Evolutionary conservation across 108 stramenopile species (phyloP), one percentile per base, ranked within the genome.

Genomic region (Craspedostauros australis): DNA sequence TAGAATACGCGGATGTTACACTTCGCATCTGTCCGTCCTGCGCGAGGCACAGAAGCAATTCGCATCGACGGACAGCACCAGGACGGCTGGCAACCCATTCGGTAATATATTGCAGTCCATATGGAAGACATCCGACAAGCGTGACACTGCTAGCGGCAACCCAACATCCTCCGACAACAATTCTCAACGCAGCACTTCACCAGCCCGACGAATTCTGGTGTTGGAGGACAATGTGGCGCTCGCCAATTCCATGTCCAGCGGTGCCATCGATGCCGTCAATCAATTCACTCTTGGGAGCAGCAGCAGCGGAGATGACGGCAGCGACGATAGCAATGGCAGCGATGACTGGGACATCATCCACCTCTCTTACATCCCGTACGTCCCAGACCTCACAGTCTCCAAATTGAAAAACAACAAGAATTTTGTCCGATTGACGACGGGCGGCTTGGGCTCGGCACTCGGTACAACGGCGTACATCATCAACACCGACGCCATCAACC

Each of bases 381-480:
- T 73, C 31, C 72, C 72, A 12, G 50, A 66, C 22, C 42, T 73
- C 19, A 32, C 36, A 26, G 39, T 68, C 15, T 33, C 41, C 1
- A 41, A 23, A 28, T n/a, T n/a, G n/a, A 73, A 66, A 19, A 39
- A 67, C 19, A 31, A 48, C 2, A 32, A 55, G 20, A 42, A 43
- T 28, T 45, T 73, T 22, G 66, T 68, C 9, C 48, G 43, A 27
- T 42, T 73, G 36, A 51, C 47, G 11, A 52, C 49, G 26, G 62
- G 61, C 18, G n/a, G n/a, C n/a, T 24, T 48, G 9, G 39, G 45
- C 14, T 60, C 47, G 14, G 72, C 72, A 29, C 61, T 73, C 24
- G 72, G 72, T 20, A 73, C 72, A 3, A 68, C 72, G 22, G 66
- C 72, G 1, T 73, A 73, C 41, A 54, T 73, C 0, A 73, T 73